Conservation (phyloP, 257 asterid species). For the Linderniella brevidens region DNA sequence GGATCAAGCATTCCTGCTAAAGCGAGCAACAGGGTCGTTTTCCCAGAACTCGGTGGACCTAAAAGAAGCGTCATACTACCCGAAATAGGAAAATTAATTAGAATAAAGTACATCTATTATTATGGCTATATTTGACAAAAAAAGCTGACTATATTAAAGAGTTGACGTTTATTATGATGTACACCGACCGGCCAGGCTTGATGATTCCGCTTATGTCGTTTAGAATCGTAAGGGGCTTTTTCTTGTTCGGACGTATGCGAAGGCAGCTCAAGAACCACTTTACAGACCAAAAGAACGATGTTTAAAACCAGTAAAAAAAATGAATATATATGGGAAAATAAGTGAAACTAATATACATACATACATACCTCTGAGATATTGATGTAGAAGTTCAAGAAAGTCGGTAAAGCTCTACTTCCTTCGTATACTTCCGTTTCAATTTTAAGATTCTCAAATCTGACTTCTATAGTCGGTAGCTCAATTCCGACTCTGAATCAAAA, state of each 20-base stretch:
- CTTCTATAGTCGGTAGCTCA: constrained; percentile 27
- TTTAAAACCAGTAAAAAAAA: not conserved
- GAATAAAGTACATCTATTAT: no score
- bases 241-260: constrained; percentile 28
- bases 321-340: no score
- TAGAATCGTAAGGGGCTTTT: constrained; percentile 35
- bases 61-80: constrained; percentile 55
- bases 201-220: constrained; percentile 43
- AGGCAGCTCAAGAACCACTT: constrained; percentile 35
- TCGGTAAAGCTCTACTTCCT: constrained; percentile 30
- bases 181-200: constrained; percentile 55
- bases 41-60: constrained; percentile 64
- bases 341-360: no score
- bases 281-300: not conserved
- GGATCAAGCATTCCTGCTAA: constrained; percentile 55
- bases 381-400: constrained; percentile 25
- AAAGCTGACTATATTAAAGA: no score
- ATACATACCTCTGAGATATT: constrained; percentile 37
- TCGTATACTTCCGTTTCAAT: constrained; percentile 22
- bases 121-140: no score
- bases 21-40: constrained; percentile 49
- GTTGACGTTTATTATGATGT: no score
- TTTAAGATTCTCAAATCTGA: constrained; percentile 22
- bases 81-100: no score
- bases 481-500: constrained; percentile 38